phyloP scores from a whole-genome alignment of 176 grass and related monocot species.

The Zea luxurians region DNA sequence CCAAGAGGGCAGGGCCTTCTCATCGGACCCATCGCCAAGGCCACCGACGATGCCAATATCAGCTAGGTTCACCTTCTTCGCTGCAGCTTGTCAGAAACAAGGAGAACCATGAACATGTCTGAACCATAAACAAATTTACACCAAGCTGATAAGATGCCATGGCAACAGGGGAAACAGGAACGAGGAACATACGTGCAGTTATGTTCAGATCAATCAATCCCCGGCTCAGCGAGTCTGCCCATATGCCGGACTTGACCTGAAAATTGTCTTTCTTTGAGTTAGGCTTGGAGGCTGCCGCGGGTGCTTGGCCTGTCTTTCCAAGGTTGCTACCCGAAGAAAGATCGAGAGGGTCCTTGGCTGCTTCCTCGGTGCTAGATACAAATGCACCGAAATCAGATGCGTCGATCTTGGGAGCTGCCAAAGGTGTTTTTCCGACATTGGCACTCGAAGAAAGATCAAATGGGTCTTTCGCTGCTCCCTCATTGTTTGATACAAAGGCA shows the following conservation, averaged over 20 bases:
- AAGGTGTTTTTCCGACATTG: slow-evolving; percentile 40
- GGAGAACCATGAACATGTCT: slow-evolving; percentile 33
- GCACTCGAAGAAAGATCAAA: slow-evolving; percentile 45
- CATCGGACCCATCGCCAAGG: slow-evolving; percentile 59
- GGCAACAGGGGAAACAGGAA: not conserved
- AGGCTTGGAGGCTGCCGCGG: slow-evolving; percentile 36
- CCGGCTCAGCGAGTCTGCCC: slow-evolving; percentile 90
- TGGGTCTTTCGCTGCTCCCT: slow-evolving; percentile 41
- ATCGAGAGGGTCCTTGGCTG: slow-evolving; percentile 46
- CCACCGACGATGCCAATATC: slow-evolving; percentile 88
- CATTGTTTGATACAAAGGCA: slow-evolving; percentile 50
- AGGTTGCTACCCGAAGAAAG: slow-evolving; percentile 41
- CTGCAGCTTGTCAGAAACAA: slow-evolving; percentile 50
- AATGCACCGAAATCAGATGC: slow-evolving; percentile 60
- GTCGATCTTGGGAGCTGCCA: slow-evolving; percentile 41
- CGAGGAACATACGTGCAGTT: slow-evolving; percentile 65
- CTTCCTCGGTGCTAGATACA: slow-evolving; percentile 41
- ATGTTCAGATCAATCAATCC: slow-evolving; percentile 98
- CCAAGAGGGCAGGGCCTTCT: slow-evolving; percentile 51
- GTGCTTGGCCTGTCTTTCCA: slow-evolving; percentile 39
- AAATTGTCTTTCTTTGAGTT: slow-evolving; percentile 59
- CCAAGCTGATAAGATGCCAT: slow-evolving; percentile 9
- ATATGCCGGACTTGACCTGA: slow-evolving; percentile 97
- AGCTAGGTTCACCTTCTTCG: slow-evolving; percentile 90
- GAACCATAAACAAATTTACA: not conserved